phyloP scores from a whole-genome alignment of 257 asterid species.

The Ocimum tenuiflorum region DNA sequence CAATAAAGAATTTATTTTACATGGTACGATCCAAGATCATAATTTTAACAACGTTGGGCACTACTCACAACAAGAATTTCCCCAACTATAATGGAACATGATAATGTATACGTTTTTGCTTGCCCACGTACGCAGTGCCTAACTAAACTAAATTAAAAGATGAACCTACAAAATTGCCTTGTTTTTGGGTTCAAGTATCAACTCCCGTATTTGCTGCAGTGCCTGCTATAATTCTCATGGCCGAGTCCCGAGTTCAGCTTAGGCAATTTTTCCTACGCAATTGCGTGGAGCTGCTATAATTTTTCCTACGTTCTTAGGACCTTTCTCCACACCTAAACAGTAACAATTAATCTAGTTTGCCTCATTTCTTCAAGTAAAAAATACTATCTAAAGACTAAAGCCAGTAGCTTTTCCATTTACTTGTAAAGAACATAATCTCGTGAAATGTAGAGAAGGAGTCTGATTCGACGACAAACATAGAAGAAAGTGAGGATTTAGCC shows the following conservation, averaged over 20 bases:
- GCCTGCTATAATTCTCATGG: slow-evolving; percentile 96
- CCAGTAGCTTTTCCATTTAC: background rate
- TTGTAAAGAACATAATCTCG: background rate
- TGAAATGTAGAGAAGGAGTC: slow-evolving; percentile 26
- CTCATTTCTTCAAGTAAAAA: no score
- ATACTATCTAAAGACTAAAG: background rate
- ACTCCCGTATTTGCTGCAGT: slow-evolving; percentile 98
- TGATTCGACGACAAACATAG: slow-evolving; percentile 43
- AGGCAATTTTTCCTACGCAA: slow-evolving; percentile 92
- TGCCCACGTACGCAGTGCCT: no score
- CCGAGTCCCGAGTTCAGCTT: slow-evolving; percentile 82
- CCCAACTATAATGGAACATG: no score
- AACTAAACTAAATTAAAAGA: no score
- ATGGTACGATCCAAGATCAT: no score
- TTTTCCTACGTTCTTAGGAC: slow-evolving; percentile 92
- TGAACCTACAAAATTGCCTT: slow-evolving; percentile 46
- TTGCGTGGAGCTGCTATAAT: slow-evolving; percentile 61
- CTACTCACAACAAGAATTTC: no score
- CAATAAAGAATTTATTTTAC: no score
- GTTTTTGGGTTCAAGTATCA: slow-evolving; percentile 69
- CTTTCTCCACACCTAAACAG: slow-evolving; percentile 70
- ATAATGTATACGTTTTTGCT: no score
- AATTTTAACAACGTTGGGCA: no score
- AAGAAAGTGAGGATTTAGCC: slow-evolving; percentile 24
- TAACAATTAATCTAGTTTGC: slow-evolving; percentile 4